These are phyloP conservation scores for Euphorbia celastroides DNA, from an alignment of 441 rosid species.

Conservation along the genomic window DNA sequence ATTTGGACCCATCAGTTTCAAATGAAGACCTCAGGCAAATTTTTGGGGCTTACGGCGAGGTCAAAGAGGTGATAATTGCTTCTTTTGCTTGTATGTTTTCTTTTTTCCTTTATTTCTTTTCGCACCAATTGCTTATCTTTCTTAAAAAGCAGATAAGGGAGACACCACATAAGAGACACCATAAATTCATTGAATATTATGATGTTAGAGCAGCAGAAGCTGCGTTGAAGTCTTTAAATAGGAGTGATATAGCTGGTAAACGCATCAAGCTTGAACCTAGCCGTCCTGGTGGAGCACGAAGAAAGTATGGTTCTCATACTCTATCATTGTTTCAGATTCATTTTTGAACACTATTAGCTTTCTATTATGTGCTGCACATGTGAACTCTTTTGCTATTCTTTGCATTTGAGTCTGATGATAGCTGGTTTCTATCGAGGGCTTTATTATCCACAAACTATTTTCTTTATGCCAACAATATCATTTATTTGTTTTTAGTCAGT, in stretches of 20 bases:
- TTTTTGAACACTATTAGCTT: background rate
- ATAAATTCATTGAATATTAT: constrained; percentile 90
- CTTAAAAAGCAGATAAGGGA: constrained; percentile 80
- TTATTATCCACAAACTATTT: background rate
- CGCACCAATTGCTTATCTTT: constrained; percentile 15
- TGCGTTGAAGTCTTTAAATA: constrained; percentile 84
- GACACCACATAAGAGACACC: constrained; percentile 98
- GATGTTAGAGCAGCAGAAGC: constrained; percentile 97
- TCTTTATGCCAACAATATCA: background rate
- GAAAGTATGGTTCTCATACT: constrained; percentile 51
- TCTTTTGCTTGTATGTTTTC: background rate
- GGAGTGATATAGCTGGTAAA: constrained; percentile 95
- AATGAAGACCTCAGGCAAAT: constrained; percentile 87
- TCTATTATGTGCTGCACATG: background rate
- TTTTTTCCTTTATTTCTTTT: constrained; percentile 4
- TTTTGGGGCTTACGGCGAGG: constrained; percentile 95
- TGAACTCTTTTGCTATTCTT: background rate
- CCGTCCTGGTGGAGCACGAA: constrained; percentile 99
- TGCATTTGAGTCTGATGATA: background rate
- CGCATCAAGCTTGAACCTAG: constrained; percentile 99
- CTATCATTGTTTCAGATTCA: background rate
- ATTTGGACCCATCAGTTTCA: constrained; percentile 94
- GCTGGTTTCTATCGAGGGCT: background rate
- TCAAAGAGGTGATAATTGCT: constrained; percentile 72
- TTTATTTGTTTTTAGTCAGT: background rate